These are phyloP conservation scores for Amanita fuliginea DNA, from an alignment of 768 basidiomycete species.

Conservation along the genomic window DNA sequence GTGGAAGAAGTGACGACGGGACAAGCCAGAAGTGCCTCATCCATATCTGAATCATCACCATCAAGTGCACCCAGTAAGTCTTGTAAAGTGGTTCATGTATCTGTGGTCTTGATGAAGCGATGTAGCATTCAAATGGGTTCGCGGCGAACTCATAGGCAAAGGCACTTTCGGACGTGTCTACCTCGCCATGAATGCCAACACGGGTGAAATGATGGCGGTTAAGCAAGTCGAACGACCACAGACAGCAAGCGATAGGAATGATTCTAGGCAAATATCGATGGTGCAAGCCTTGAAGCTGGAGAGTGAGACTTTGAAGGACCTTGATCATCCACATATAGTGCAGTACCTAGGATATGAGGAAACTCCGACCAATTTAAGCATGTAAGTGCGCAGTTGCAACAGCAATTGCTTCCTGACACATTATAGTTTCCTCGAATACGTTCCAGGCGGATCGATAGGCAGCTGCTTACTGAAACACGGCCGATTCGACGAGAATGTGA, in stretches of 20 bases:
- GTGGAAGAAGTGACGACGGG: conserved; percentile 87
- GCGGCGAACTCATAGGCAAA: conserved; percentile 94
- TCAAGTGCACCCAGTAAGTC: conserved; percentile 60
- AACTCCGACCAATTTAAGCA: conserved; percentile 79
- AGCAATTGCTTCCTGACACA: background rate
- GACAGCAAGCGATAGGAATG: conserved; percentile 84
- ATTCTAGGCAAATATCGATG: conserved; percentile 71
- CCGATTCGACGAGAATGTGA: conserved; percentile 85
- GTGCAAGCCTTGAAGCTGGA: conserved; percentile 91
- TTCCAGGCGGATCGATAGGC: conserved; percentile 93
- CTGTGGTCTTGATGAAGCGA: conserved; percentile 5
- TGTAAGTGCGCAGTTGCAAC: conserved; percentile 45
- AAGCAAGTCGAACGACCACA: conserved; percentile 97
- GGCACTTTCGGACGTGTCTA: conserved; percentile 97
- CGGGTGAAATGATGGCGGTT: conserved; percentile 98
- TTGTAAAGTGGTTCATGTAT: conserved; percentile 5
- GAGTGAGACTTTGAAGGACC: conserved; percentile 91
- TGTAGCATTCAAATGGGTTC: conserved; percentile 97
- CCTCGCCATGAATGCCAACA: conserved; percentile 89
- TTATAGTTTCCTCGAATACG: conserved; percentile 91
- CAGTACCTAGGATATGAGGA: conserved; percentile 95
- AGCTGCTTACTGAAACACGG: conserved; percentile 85
- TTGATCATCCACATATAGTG: conserved; percentile 96
- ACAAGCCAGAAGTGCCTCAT: conserved; percentile 38
- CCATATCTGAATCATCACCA: conserved; percentile 37